Conservation (phyloP, 441 rosid genomes). For the Melianthus villosus region DNA sequence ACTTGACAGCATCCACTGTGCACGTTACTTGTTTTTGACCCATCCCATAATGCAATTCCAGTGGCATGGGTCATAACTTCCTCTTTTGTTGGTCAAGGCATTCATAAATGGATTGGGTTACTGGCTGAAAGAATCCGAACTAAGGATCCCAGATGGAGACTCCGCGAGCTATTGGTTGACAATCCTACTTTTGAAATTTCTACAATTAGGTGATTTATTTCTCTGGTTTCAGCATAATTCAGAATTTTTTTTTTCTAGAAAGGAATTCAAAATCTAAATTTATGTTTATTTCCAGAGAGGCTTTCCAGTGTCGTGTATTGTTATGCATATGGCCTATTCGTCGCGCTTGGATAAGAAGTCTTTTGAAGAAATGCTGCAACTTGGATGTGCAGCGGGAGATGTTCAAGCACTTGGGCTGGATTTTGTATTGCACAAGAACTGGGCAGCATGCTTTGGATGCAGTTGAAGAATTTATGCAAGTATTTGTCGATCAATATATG, state of each 20-base stretch:
- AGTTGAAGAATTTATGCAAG: conserved; percentile 30
- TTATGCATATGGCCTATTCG: conserved; percentile 34
- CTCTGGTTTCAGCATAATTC: conserved; percentile 2
- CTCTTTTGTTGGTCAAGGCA: conserved; percentile 19
- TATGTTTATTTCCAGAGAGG: conserved; percentile 25
- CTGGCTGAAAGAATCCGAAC: conserved; percentile 28
- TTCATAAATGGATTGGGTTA: conserved; percentile 31
- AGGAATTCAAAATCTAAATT: conserved; percentile 7
- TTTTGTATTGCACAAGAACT: conserved; percentile 27
- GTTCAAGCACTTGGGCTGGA: conserved; percentile 31
- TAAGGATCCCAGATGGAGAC: conserved; percentile 38
- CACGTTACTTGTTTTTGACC: conserved; percentile 32
- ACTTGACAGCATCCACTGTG: conserved; percentile 31
- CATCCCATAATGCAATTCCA: conserved; percentile 32
- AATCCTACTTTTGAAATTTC: conserved; percentile 25
- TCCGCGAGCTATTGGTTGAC: conserved; percentile 27
- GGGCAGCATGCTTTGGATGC: conserved; percentile 17
- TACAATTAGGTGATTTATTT: conserved; percentile 19
- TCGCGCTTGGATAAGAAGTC: conserved; percentile 34
- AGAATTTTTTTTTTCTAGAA: conserved; percentile 1
- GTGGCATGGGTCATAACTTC: conserved; percentile 43
- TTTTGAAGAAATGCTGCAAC: conserved; percentile 29
- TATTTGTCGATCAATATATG: conserved; percentile 29
- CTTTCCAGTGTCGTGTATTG: conserved; percentile 28
- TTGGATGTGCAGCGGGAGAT: conserved; percentile 30